These are phyloP conservation scores for Melastoma malabathricum DNA, from an alignment of 345 rosid species.

Conservation along the genomic window DNA sequence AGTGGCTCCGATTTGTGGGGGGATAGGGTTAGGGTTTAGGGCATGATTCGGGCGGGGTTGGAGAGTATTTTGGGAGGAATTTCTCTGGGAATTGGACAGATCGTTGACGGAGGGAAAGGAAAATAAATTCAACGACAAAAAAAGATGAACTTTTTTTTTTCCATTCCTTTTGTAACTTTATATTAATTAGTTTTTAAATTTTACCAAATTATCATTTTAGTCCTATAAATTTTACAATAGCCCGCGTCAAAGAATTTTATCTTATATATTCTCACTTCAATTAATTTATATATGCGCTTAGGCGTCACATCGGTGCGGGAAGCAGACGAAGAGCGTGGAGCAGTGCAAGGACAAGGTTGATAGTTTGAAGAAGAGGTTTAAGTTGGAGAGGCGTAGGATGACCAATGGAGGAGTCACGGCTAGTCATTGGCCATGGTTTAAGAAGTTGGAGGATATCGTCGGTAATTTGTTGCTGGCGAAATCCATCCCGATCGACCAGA, in stretches of 20 bases:
- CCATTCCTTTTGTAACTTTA: not conserved
- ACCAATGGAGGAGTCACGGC: conserved; percentile 35
- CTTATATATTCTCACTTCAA: too few species aligned
- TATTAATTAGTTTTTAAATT: too few species aligned
- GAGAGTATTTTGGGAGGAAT: not conserved
- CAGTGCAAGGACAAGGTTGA: conserved; percentile 97
- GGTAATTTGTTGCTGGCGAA: conserved; percentile 39
- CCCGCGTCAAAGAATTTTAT: too few species aligned
- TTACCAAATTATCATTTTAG: too few species aligned
- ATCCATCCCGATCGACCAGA: conserved; percentile 35
- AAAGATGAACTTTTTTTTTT: not conserved
- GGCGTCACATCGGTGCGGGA: too few species aligned
- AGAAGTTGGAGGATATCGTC: conserved; percentile 67
- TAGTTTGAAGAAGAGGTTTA: conserved; percentile 91
- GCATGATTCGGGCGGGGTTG: not conserved
- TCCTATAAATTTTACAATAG: too few species aligned
- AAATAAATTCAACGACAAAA: not conserved
- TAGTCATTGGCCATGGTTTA: conserved; percentile 92
- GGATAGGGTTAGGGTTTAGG: conserved; percentile 2
- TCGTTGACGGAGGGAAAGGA: not conserved
- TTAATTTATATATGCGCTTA: too few species aligned
- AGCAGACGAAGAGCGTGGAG: too few species aligned
- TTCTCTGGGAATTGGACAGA: too few species aligned
- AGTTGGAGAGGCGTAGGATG: too few species aligned
- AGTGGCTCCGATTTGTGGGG: not conserved